Conservation (phyloP, 768 basidiomycete genomes). For the Leccinum truebloodii region DNA sequence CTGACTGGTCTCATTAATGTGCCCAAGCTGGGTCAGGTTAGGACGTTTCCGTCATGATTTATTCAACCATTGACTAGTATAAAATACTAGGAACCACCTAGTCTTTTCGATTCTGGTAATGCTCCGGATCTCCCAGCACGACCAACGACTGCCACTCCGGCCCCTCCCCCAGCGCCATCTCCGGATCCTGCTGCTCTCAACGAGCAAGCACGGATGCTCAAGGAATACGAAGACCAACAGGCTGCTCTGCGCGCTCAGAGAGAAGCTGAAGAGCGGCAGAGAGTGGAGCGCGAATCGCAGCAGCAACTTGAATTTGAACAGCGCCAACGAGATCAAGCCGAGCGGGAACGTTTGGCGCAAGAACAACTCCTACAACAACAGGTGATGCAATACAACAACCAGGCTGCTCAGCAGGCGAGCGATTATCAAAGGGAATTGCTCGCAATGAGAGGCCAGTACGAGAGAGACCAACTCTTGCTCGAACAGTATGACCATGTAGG, state of each 20-base stretch:
- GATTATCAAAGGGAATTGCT: slow-evolving; percentile 91
- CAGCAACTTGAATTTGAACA: slow-evolving; percentile 90
- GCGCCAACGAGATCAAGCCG: slow-evolving; percentile 83
- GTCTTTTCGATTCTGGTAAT: slow-evolving; percentile 77
- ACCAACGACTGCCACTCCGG: slow-evolving; percentile 52
- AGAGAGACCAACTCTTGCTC: slow-evolving; percentile 94
- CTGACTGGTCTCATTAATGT: slow-evolving; percentile 97
- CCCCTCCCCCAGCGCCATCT: slow-evolving; percentile 73
- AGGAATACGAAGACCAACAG: slow-evolving; percentile 96
- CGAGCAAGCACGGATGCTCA: slow-evolving; percentile 92
- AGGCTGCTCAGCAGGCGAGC: slow-evolving; percentile 69
- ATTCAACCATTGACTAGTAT: not conserved
- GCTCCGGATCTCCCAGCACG: slow-evolving; percentile 89
- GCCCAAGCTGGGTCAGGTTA: slow-evolving; percentile 82
- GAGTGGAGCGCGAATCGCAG: slow-evolving; percentile 72
- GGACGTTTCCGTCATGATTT: not conserved
- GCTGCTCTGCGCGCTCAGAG: slow-evolving; percentile 78
- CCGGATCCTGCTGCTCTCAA: slow-evolving; percentile 72
- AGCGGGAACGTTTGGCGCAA: slow-evolving; percentile 85
- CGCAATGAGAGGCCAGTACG: slow-evolving; percentile 94
- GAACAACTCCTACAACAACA: slow-evolving; percentile 86
- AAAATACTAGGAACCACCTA: slow-evolving; percentile 84
- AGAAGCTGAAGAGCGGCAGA: slow-evolving; percentile 80
- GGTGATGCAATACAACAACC: slow-evolving; percentile 77
- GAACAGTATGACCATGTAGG: slow-evolving; percentile 94